Percentiles rank a stretch among this genome's conserved stretches.
phyloP scores from a whole-genome alignment of 176 grass and related monocot species.

The Melocanna baccifera region DNA sequence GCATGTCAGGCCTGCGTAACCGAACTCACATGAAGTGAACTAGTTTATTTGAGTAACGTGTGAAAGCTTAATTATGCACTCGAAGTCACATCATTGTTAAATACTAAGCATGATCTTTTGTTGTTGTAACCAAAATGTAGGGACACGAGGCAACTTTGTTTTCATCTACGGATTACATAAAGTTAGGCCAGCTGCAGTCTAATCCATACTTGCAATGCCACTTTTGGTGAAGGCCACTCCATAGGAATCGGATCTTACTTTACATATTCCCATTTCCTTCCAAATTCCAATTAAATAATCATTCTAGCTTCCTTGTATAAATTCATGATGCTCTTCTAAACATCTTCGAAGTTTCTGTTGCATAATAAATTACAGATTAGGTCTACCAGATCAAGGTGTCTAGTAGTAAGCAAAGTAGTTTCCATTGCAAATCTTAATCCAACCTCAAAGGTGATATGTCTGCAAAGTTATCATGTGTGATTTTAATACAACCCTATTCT shows the following conservation, averaged over 20 bases:
- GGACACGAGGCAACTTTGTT: slow-evolving; percentile 12
- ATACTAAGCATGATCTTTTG: slow-evolving; percentile 28
- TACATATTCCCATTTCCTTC: slow-evolving; percentile 1
- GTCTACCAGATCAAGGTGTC: background rate
- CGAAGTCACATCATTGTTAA: slow-evolving; percentile 28
- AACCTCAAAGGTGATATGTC: background rate
- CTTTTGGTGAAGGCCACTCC: background rate
- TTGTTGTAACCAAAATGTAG: slow-evolving; percentile 22
- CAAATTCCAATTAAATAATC: slow-evolving; percentile 6
- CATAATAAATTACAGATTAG: background rate
- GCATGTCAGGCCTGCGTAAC: background rate
- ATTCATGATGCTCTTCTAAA: background rate
- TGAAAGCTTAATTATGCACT: background rate
- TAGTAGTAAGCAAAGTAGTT: slow-evolving; percentile 6
- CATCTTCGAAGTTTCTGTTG: slow-evolving; percentile 12
- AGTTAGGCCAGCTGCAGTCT: slow-evolving; percentile 19
- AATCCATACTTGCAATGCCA: slow-evolving; percentile 5
- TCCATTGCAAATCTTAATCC: background rate
- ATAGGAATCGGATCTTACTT: background rate
- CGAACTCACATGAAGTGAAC: background rate
- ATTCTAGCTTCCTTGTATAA: background rate
- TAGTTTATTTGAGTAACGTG: background rate
- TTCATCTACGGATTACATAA: slow-evolving; percentile 16
- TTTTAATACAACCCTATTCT: background rate
- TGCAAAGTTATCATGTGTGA: background rate